These are phyloP conservation scores for Hyphochytrium catenoides DNA, from an alignment of 352 stramenopile species.

Conservation along the genomic window DNA sequence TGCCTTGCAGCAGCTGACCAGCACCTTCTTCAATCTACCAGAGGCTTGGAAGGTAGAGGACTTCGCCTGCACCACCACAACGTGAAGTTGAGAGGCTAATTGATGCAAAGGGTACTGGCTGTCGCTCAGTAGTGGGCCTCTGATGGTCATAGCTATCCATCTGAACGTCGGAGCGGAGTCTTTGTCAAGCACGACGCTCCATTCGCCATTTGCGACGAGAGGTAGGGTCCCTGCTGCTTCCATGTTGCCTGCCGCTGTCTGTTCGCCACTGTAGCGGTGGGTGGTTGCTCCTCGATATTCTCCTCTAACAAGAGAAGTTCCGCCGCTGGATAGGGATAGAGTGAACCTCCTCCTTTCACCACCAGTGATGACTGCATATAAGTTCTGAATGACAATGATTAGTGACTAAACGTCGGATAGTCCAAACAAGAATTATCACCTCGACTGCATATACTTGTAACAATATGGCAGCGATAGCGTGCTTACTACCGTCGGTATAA, in stretches of 20 bases:
- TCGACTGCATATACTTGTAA: constrained; percentile 95
- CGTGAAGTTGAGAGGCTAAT: constrained; percentile 37
- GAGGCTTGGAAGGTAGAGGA: constrained; percentile 44
- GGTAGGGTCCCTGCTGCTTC: no score
- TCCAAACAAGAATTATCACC: constrained; percentile 6
- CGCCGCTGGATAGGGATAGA: constrained; percentile 53
- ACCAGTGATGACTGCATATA: constrained; percentile 87
- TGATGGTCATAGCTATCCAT: no score
- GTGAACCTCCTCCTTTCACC: constrained; percentile 90
- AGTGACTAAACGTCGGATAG: background rate
- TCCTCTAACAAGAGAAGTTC: constrained; percentile 63
- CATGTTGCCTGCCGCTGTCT: no score
- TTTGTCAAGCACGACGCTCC: no score
- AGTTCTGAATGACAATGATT: constrained; percentile 42
- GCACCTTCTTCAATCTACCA: no score
- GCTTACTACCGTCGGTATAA: no score
- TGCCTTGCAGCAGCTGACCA: no score
- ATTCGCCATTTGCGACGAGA: no score
- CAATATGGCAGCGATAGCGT: constrained; percentile 81
- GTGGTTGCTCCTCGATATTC: constrained; percentile 30
- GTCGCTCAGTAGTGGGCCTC: no score
- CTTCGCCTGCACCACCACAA: constrained; percentile 35
- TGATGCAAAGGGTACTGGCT: no score
- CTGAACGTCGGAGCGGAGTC: no score
- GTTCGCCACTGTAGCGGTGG: constrained; percentile 26